Base-by-base conservation (phyloP, 2,329 filamentous ascomycete species). In the Alternaria sp. region DNA sequence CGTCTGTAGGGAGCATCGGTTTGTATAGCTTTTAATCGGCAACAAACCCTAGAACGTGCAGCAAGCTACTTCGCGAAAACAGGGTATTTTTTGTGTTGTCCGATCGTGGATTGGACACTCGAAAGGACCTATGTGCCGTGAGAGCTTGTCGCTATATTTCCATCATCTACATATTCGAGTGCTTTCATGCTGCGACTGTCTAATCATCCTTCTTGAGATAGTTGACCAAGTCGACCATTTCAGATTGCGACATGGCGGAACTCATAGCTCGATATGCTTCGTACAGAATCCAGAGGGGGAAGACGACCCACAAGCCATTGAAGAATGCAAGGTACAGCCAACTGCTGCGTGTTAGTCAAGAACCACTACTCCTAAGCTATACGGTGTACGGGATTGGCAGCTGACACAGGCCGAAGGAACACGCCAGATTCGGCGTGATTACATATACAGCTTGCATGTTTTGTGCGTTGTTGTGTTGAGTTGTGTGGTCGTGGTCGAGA, bases 261-360 rank as follows among this genome's bases (percentile, higher is more conserved):
- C 73, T 78, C 47, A 85, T 74, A 59, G 84, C 81, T 43, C 76
- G 75, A 53, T 82, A 84, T 2, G 81, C 81, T 72, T 86, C 83
- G 66, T 77, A 84, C 57, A 88, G 67, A 41, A 88, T 82, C 85
- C 85, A 88, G 20, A 84, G 61, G 1, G 87, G 86, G 59, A 88
- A 81, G 63, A 82, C 82, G 16, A 89, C 87, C 87, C 87, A 89
- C 4, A 89, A 76, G 18, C 80, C 84, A 69, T 90, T 90, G 78
- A 89, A 89, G 75, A 89, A 88, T 60, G 85, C 75, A 63, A 90
- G 75, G 67, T 89, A 89, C 11, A 89, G 75, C 85, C 87, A 89
- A 20, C 79, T 81, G 46, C 32, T 39, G 20, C 16, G 49, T 48
- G 44, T 55, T 36, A 66, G 62, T 49, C 20, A 7, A 16, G 22